These are phyloP conservation scores for Sporothrix globosa DNA, from an alignment of 2,329 filamentous ascomycete species.

Conservation along the genomic window DNA sequence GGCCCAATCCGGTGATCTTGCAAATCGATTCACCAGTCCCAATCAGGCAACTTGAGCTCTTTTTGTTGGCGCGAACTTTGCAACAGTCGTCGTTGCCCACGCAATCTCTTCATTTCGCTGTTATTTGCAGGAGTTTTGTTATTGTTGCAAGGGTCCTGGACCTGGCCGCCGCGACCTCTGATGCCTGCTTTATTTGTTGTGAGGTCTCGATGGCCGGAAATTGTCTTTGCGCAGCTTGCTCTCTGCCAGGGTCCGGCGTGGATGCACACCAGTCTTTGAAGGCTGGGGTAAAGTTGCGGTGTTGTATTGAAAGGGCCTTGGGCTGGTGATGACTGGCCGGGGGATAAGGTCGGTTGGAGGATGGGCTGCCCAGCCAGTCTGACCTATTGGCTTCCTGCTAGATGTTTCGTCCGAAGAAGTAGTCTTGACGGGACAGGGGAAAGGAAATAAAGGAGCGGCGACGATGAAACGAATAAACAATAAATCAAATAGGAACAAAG, in stretches of 20 bases:
- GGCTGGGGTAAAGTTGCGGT: not conserved
- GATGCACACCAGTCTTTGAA: not conserved
- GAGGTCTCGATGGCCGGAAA: slow-evolving; percentile 4
- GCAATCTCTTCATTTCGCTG: slow-evolving; percentile 26
- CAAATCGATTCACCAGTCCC: slow-evolving; percentile 2
- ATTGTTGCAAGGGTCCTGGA: not conserved
- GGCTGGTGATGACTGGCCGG: not conserved
- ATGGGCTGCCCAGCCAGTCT: not conserved
- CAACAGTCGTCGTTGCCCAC: slow-evolving; percentile 8
- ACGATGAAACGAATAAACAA: not conserved
- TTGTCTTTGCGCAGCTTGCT: not conserved
- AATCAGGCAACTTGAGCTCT: not conserved
- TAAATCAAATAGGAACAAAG: not conserved
- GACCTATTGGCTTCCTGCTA: slow-evolving; percentile 2
- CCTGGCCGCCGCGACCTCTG: slow-evolving; percentile 9
- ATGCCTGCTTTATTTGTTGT: slow-evolving; percentile 16
- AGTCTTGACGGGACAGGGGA: slow-evolving; percentile 15
- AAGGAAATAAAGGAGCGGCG: not conserved
- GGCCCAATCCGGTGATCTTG: slow-evolving; percentile 7
- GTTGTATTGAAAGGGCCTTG: not conserved
- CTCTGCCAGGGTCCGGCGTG: slow-evolving; percentile 5
- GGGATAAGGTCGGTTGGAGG: not conserved
- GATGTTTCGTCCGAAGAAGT: slow-evolving; percentile 24
- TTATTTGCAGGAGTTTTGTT: slow-evolving; percentile 5
- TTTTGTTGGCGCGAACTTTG: not conserved